Evolutionary conservation across 2,329 filamentous ascomycete species (phyloP).

Genomic region (Pseudogymnoascus sp.): DNA sequence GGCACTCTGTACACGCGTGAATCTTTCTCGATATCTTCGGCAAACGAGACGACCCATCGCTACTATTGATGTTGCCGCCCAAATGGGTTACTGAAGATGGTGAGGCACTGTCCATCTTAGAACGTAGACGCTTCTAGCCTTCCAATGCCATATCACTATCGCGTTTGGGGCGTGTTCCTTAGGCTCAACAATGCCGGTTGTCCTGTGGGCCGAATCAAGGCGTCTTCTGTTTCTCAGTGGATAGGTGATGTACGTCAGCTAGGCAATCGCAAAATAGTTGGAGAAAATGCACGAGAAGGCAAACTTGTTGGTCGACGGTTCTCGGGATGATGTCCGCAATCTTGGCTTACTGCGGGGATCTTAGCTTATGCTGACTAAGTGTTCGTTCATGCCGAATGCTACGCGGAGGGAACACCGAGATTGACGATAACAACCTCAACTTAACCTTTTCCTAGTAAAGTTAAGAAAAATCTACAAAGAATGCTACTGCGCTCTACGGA

Average conservation of each 20-base stretch:
- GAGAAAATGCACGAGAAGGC: not conserved
- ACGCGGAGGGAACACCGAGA: not conserved
- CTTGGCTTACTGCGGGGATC: not conserved
- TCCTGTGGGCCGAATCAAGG: not conserved
- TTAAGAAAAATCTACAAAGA: not conserved
- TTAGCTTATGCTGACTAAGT: not conserved
- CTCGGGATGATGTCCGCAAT: not conserved
- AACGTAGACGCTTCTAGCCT: not conserved
- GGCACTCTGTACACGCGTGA: constrained; percentile 36
- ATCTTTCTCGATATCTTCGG: constrained; percentile 25
- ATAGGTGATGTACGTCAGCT: not conserved
- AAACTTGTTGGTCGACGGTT: not conserved
- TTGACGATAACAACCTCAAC: not conserved
- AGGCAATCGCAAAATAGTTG: not conserved
- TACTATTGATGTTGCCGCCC: not conserved
- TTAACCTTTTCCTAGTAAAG: not conserved
- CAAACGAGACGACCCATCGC: not conserved
- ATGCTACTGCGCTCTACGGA: not conserved
- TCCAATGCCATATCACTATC: not conserved
- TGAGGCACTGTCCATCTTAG: not conserved
- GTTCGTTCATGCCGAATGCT: not conserved
- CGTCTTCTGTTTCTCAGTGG: not conserved
- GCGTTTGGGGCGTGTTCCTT: not conserved
- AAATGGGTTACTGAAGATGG: not conserved
- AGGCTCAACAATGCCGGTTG: not conserved